Evolutionary conservation across 169 alveolate species (phyloP).

Genomic region (Theileria luwenshuni): DNA sequence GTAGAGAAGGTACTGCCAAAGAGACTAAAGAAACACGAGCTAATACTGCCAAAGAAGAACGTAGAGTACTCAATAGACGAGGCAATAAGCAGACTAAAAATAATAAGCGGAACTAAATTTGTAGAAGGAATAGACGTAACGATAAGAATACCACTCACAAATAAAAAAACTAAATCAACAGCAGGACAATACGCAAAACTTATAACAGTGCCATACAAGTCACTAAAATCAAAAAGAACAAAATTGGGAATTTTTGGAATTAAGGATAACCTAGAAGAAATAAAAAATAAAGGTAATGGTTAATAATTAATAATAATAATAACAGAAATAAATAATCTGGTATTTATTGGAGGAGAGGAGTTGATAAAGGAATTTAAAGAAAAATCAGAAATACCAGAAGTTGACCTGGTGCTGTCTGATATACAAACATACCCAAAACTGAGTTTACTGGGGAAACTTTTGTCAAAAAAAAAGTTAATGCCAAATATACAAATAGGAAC

Average conservation of each 20-base stretch:
- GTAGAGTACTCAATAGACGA: slow-evolving; percentile 59
- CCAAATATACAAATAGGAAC: slow-evolving; percentile 77
- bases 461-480: slow-evolving; percentile 75
- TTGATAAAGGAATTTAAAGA: slow-evolving; percentile 51
- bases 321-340: slow-evolving; percentile 31
- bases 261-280: slow-evolving; percentile 40
- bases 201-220: slow-evolving; percentile 60
- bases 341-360: slow-evolving; percentile 58
- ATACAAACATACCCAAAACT: slow-evolving; percentile 72
- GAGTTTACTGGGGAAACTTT: slow-evolving; percentile 66
- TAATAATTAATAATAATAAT: neutral
- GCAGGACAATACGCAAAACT: slow-evolving; percentile 58
- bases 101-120: slow-evolving; percentile 53
- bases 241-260: slow-evolving; percentile 58
- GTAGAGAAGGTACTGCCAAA: slow-evolving; percentile 28
- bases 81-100: slow-evolving; percentile 61
- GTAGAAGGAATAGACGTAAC: slow-evolving; percentile 67
- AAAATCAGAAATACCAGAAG: slow-evolving; percentile 62
- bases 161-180: slow-evolving; percentile 45
- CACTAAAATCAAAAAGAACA: slow-evolving; percentile 63
- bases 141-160: slow-evolving; percentile 55
- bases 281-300: slow-evolving; percentile 25
- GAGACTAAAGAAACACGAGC: slow-evolving; percentile 24
- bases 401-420: slow-evolving; percentile 71
- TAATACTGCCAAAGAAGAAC: slow-evolving; percentile 50